Percentiles rank a stretch among this genome's conserved stretches.
These are phyloP conservation scores for Aspergillus indologenus DNA, from an alignment of 495 filamentous ascomycete species.

Conservation along the genomic window DNA sequence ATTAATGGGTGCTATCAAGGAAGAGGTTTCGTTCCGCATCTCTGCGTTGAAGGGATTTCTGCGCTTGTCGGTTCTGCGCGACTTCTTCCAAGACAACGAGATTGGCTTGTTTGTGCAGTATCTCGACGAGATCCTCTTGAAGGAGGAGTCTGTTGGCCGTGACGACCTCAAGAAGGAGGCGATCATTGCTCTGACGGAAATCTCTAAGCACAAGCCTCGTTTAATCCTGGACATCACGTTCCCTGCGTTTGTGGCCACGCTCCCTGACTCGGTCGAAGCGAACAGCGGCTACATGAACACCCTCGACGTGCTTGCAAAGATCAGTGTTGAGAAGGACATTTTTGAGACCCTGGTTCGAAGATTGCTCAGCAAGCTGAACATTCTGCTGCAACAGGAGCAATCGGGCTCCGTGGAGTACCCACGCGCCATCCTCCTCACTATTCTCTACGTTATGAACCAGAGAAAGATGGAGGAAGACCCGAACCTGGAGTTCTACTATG, in stretches of 20 bases:
- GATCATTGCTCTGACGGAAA: constrained; percentile 59
- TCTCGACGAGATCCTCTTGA: constrained; percentile 61
- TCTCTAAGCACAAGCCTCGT: constrained; percentile 64
- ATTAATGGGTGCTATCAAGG: constrained; percentile 56
- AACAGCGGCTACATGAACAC: constrained; percentile 51
- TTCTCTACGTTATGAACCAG: constrained; percentile 62
- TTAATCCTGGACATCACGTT: constrained; percentile 69
- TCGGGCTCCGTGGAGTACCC: constrained; percentile 51
- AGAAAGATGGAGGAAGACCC: constrained; percentile 47
- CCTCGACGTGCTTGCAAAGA: constrained; percentile 65
- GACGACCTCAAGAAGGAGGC: constrained; percentile 61
- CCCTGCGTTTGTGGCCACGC: constrained; percentile 67
- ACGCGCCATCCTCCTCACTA: constrained; percentile 57
- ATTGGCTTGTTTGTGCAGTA: constrained; percentile 63
- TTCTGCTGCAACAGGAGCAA: constrained; percentile 54
- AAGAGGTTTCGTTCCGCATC: constrained; percentile 64
- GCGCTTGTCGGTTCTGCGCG: constrained; percentile 51
- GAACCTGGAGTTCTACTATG: constrained; percentile 56
- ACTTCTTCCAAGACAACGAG: constrained; percentile 61
- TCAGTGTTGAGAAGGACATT: constrained; percentile 60
- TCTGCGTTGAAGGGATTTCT: constrained; percentile 59
- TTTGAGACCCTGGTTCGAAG: constrained; percentile 69
- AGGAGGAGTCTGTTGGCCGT: constrained; percentile 54
- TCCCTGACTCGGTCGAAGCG: constrained; percentile 56
- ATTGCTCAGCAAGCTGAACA: constrained; percentile 62